These are phyloP conservation scores for Sutorius eximius DNA, from an alignment of 1,284 basidiomycete species.

Conservation along the genomic window DNA sequence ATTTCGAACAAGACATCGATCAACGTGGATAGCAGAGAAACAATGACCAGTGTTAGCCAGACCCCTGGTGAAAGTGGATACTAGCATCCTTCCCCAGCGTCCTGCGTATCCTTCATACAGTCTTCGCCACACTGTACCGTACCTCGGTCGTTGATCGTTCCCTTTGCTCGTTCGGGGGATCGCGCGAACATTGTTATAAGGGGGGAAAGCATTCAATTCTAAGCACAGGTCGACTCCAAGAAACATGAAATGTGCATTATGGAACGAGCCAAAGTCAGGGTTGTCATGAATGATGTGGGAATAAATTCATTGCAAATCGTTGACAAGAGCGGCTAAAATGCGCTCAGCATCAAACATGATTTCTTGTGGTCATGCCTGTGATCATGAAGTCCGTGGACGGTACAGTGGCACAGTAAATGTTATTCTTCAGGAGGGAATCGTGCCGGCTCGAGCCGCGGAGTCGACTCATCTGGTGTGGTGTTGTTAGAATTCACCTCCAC, in stretches of 20 bases:
- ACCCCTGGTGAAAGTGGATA: no score
- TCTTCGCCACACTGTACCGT: no score
- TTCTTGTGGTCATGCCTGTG: background rate
- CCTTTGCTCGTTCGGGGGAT: no score
- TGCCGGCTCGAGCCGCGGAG: conserved; percentile 17
- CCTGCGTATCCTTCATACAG: no score
- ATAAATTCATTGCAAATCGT: background rate
- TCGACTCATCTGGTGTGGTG: background rate
- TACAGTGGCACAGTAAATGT: conserved; percentile 30
- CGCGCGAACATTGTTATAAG: no score
- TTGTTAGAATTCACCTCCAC: background rate
- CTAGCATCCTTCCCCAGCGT: no score
- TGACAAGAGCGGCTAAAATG: background rate
- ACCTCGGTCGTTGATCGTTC: no score
- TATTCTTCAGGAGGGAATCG: conserved; percentile 39
- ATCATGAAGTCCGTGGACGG: background rate
- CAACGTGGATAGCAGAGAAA: no score
- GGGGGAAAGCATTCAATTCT: no score
- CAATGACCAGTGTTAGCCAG: no score
- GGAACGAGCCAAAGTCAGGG: background rate
- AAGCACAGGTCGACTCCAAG: background rate
- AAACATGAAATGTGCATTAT: background rate
- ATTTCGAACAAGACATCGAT: no score
- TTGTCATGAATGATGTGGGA: background rate
- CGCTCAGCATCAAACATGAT: background rate